Percentiles rank a stretch among this genome's conserved stretches.
phyloP scores from a whole-genome alignment of 2,329 filamentous ascomycete species.

The Emmonsiellopsis sp. region DNA sequence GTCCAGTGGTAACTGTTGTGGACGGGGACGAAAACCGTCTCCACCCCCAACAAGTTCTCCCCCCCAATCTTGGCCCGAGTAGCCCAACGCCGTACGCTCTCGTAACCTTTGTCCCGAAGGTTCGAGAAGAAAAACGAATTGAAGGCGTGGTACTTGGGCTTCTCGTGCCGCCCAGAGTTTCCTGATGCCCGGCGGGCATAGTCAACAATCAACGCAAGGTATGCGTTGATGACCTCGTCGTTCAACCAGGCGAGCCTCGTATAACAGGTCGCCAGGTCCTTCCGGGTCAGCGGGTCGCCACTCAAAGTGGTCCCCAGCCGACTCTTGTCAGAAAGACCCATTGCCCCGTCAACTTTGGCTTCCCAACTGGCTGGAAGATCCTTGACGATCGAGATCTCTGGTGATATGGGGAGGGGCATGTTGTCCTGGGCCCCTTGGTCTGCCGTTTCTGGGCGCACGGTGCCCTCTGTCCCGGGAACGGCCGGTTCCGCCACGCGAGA shows the following conservation, averaged over 20 bases:
- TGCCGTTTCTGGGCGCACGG: constrained; percentile 1
- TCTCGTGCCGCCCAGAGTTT: constrained; percentile 23
- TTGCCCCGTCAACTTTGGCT: constrained; percentile 20
- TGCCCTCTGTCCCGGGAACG: background rate
- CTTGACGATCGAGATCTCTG: constrained; percentile 23
- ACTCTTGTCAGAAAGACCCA: constrained; percentile 16
- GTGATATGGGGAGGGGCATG: constrained; percentile 6
- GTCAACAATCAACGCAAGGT: constrained; percentile 32
- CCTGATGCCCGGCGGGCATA: constrained; percentile 24
- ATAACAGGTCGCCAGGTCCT: constrained; percentile 28
- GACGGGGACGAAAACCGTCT: constrained; percentile 39
- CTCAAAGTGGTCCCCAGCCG: constrained; percentile 23
- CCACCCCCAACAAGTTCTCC: constrained; percentile 32
- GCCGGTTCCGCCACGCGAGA: constrained; percentile 3
- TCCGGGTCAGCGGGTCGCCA: constrained; percentile 27
- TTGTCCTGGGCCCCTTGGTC: background rate
- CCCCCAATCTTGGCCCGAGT: constrained; percentile 39
- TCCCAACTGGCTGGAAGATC: constrained; percentile 29
- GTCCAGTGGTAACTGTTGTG: constrained; percentile 41
- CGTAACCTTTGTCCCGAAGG: constrained; percentile 31
- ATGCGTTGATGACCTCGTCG: constrained; percentile 38
- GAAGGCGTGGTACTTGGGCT: constrained; percentile 34
- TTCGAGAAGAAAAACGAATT: constrained; percentile 37
- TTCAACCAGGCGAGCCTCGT: constrained; percentile 33
- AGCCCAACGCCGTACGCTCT: constrained; percentile 34